Conservation (phyloP, 345 rosid species). For the Euphorbia tirucalli region DNA sequence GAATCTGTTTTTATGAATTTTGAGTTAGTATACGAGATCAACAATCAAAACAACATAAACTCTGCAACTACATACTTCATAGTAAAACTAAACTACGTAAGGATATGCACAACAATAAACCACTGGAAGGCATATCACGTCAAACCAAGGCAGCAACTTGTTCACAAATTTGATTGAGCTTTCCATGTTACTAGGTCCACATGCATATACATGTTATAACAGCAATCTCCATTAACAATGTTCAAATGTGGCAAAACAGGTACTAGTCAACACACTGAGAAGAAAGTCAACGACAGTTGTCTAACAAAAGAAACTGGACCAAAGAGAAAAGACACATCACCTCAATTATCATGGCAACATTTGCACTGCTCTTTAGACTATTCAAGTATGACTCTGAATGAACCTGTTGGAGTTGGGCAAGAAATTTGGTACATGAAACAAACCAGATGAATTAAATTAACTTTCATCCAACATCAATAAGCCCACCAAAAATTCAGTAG, state of each 20-base stretch:
- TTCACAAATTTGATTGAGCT: not conserved
- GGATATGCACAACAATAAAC: not conserved
- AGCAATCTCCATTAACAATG: not conserved
- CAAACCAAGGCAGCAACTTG: not conserved
- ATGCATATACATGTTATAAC: not conserved
- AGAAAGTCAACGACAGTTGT: not conserved
- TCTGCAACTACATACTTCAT: not conserved
- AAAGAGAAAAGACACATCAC: slow-evolving; percentile 32
- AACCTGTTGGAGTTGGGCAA: slow-evolving; percentile 46
- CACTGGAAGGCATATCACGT: not conserved
- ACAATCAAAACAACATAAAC: not conserved
- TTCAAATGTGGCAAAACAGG: not conserved
- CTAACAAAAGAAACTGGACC: slow-evolving; percentile 2
- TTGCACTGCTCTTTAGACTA: slow-evolving; percentile 69
- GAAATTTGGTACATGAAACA: not conserved
- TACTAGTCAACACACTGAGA: not conserved
- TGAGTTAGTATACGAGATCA: slow-evolving; percentile 17
- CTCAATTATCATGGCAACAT: slow-evolving; percentile 79
- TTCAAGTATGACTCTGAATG: slow-evolving; percentile 72
- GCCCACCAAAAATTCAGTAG: not conserved
- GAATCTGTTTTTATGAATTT: slow-evolving; percentile 48
- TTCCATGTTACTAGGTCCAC: not conserved
- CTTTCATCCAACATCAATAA: not conserved
- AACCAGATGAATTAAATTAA: not conserved
- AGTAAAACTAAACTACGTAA: not conserved